A percentile compares a stretch with the other conserved stretches of the same genome.
These are phyloP conservation scores for Pythium sp. DNA, from an alignment of 352 stramenopile species.

Conservation along the genomic window DNA sequence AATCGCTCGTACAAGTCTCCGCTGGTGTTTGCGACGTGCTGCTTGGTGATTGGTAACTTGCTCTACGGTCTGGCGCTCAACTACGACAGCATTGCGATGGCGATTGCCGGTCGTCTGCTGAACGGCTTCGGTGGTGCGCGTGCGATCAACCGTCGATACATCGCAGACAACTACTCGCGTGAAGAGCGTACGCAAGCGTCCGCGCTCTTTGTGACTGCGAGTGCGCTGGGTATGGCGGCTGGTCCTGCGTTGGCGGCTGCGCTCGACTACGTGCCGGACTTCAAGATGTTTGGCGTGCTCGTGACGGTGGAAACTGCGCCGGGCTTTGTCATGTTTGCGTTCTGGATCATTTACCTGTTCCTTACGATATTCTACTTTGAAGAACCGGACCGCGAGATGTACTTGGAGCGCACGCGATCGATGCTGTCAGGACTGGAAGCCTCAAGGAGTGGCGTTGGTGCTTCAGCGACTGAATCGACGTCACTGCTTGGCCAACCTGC, in stretches of 20 bases:
- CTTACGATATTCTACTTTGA: conserved; percentile 56
- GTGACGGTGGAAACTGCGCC: conserved; percentile 88
- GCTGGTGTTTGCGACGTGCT: conserved; percentile 80
- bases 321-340: conserved; percentile 88
- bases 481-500: conserved; percentile 6
- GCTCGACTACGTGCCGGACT: conserved; percentile 75
- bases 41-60: conserved; percentile 85
- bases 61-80: conserved; percentile 82
- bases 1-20: conserved; percentile 88
- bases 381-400: conserved; percentile 59
- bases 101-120: conserved; percentile 88
- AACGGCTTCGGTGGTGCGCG: conserved; percentile 92
- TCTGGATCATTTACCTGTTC: conserved; percentile 69
- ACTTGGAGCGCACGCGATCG: conserved; percentile 44
- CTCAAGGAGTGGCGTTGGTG: background rate
- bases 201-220: conserved; percentile 90
- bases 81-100: conserved; percentile 83
- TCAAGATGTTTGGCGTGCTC: conserved; percentile 46
- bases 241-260: conserved; percentile 76
- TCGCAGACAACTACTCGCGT: conserved; percentile 86
- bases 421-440: conserved; percentile 32
- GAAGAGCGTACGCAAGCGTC: conserved; percentile 90
- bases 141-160: conserved; percentile 90
- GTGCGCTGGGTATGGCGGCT: conserved; percentile 90
- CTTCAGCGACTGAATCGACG: conserved; percentile 7